Evolutionary conservation across 306 rosid genomes (phyloP).

Genomic region (Abrus precatorius): DNA sequence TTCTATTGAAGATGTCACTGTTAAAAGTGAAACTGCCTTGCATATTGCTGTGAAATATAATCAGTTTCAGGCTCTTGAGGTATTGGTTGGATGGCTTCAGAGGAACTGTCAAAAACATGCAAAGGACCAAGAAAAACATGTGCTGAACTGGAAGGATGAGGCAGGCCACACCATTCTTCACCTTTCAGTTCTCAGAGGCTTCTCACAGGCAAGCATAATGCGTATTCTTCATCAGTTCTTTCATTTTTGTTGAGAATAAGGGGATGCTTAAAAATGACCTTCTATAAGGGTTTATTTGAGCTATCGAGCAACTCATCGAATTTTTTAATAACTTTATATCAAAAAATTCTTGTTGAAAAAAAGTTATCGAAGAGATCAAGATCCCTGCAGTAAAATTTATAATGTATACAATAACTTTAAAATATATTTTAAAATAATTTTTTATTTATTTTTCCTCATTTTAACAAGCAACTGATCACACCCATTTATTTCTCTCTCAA

Average conservation of each 20-base stretch:
- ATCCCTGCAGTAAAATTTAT: too few relatives aligned
- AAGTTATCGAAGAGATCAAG: too few relatives aligned
- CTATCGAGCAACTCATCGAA: too few relatives aligned
- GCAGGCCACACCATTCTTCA: constrained; percentile 55
- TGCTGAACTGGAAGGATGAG: constrained; percentile 48
- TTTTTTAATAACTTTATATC: too few relatives aligned
- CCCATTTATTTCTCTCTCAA: too few relatives aligned
- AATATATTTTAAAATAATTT: too few relatives aligned
- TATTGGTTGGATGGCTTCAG: constrained; percentile 48
- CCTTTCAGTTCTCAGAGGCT: constrained; percentile 38
- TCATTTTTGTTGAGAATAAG: background rate
- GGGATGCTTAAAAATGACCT: too few relatives aligned
- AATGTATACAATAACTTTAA: too few relatives aligned
- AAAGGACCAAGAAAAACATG: background rate
- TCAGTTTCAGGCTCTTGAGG: constrained; percentile 42
- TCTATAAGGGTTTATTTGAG: too few relatives aligned
- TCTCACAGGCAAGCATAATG: constrained; percentile 31
- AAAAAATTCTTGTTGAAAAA: too few relatives aligned
- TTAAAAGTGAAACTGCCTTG: constrained; percentile 52
- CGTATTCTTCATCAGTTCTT: background rate
- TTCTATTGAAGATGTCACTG: constrained; percentile 50
- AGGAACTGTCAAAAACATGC: background rate
- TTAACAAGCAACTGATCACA: too few relatives aligned
- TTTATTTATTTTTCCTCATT: too few relatives aligned
- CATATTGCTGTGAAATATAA: constrained; percentile 52